A percentile compares a stretch with the other conserved stretches of the same genome.
phyloP scores from a whole-genome alignment of 352 stramenopile species.

The Globisporangium carolinianum region DNA sequence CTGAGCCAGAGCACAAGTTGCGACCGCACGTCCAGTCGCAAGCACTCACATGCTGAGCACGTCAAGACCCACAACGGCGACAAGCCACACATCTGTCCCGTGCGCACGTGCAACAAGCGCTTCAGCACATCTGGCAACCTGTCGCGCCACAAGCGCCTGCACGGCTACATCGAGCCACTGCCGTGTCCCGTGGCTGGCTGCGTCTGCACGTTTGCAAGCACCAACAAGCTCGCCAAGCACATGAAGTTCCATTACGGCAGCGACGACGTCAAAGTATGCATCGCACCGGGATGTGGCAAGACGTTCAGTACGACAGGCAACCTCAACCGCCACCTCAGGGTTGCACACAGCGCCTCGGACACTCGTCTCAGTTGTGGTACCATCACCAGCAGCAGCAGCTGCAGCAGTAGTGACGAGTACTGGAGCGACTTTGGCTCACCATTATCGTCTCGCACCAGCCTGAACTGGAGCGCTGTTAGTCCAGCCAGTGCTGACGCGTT shows the following conservation, averaged over 20 bases:
- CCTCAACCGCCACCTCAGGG: conserved; percentile 28
- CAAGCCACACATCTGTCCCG: conserved; percentile 39
- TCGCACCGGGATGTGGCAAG: conserved; percentile 30
- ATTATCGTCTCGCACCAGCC: too few relatives aligned
- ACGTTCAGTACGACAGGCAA: conserved; percentile 47
- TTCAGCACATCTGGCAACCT: conserved; percentile 55
- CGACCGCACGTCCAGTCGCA: conserved; percentile 27
- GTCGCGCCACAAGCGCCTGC: conserved; percentile 44
- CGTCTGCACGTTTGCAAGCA: conserved; percentile 28
- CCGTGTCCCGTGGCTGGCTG: conserved; percentile 27
- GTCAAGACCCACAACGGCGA: conserved; percentile 51
- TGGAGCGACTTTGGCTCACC: too few relatives aligned
- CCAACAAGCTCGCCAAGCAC: conserved; percentile 42
- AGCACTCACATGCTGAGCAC: conserved; percentile 44
- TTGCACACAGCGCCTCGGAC: too few relatives aligned
- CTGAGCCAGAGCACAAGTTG: conserved; percentile 2
- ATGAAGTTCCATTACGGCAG: conserved; percentile 40
- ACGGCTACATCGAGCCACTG: conserved; percentile 32
- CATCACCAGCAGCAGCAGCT: too few relatives aligned
- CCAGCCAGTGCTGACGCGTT: too few relatives aligned
- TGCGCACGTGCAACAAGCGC: conserved; percentile 31
- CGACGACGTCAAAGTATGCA: conserved; percentile 28
- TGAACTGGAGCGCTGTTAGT: too few relatives aligned
- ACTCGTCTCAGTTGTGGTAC: too few relatives aligned
- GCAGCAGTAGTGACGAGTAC: too few relatives aligned